Evolutionary conservation across 2,329 filamentous ascomycete genomes (phyloP).

Genomic region (Ceratocystis cacaofunesta): DNA sequence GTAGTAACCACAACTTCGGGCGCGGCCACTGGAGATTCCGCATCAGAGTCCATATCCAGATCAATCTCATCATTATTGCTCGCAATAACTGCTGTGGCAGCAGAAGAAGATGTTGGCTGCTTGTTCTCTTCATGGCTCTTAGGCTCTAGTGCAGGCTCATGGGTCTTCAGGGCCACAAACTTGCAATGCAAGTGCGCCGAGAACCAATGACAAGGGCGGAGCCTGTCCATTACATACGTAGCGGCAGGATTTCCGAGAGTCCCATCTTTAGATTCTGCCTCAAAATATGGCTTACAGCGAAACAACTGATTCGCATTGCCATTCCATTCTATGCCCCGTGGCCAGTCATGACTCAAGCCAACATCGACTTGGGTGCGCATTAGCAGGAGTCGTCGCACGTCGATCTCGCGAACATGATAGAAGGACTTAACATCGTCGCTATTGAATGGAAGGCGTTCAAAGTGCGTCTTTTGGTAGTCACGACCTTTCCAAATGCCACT

Average conservation of each 20-base stretch:
- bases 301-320: slow-evolving; percentile 59
- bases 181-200: slow-evolving; percentile 86
- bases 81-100: neutral
- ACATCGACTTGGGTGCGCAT: slow-evolving; percentile 79
- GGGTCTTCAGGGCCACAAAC: slow-evolving; percentile 55
- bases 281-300: slow-evolving; percentile 57
- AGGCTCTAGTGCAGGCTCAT: slow-evolving; percentile 22
- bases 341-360: slow-evolving; percentile 93
- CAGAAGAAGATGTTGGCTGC: neutral
- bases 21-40: slow-evolving; percentile 25
- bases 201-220: slow-evolving; percentile 82
- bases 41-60: slow-evolving; percentile 43
- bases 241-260: slow-evolving; percentile 69
- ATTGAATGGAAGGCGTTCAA: slow-evolving; percentile 75
- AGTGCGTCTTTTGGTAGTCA: slow-evolving; percentile 71
- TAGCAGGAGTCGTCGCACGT: slow-evolving; percentile 78
- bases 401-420: slow-evolving; percentile 80
- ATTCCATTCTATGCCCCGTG: slow-evolving; percentile 61
- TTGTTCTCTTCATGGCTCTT: slow-evolving; percentile 25
- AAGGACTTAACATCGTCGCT: slow-evolving; percentile 61
- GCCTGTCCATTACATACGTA: slow-evolving; percentile 60
- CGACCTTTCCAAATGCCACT: slow-evolving; percentile 92
- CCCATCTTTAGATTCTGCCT: slow-evolving; percentile 58
- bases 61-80: slow-evolving; percentile 56
- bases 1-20: neutral